These are phyloP conservation scores for Botrytis squamosa DNA, from an alignment of 2,329 filamentous ascomycete genomes.

Conservation along the genomic window DNA sequence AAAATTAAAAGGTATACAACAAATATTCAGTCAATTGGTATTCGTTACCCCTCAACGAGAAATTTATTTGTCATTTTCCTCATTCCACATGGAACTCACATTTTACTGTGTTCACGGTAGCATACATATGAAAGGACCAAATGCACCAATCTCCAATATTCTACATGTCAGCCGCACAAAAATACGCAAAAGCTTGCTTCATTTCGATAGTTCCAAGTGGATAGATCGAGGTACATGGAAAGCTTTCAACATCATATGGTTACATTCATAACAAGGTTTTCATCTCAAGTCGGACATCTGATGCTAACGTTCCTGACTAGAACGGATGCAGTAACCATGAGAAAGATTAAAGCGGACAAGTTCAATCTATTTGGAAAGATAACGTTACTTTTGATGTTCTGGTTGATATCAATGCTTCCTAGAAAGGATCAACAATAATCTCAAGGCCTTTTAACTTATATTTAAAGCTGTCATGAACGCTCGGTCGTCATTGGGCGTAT, in stretches of 20 bases:
- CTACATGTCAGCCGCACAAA: conserved; percentile 5
- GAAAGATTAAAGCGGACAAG: neutral
- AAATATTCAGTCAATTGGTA: neutral
- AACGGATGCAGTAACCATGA: neutral
- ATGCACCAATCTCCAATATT: neutral
- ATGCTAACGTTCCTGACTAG: conserved; percentile 5
- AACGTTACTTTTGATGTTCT: neutral
- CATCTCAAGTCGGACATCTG: conserved; percentile 15
- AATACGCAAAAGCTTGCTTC: conserved; percentile 1
- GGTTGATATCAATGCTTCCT: neutral
- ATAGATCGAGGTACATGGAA: neutral
- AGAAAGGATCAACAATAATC: neutral
- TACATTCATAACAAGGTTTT: conserved; percentile 12
- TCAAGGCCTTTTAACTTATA: neutral
- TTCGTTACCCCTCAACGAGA: neutral
- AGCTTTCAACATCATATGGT: neutral
- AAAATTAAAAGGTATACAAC: too few species aligned
- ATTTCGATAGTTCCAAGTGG: conserved; percentile 20
- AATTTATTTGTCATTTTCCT: neutral
- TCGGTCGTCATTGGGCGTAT: neutral
- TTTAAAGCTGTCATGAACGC: neutral
- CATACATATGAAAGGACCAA: neutral
- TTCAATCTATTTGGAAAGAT: neutral
- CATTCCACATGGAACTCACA: neutral
- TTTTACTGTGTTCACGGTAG: neutral